Evolutionary conservation across 768 basidiomycete species (phyloP), one percentile per base, ranked within the genome.

Genomic region (Hirschioporus abietinus): DNA sequence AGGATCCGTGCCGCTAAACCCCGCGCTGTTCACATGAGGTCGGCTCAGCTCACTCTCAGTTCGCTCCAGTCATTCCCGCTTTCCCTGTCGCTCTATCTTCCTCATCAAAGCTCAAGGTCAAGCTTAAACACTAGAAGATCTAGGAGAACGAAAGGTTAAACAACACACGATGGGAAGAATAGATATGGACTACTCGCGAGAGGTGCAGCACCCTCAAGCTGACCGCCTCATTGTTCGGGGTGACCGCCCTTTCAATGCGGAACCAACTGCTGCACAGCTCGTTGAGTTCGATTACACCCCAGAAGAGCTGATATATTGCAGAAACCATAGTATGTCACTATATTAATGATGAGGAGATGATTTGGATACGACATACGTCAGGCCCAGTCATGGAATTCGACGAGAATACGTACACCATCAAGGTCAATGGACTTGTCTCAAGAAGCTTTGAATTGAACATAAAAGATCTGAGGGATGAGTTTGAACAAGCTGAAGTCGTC

Each of bases 161-260:
- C 42, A 52, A 52, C 20, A 15, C 42, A 52, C 3, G 12, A 52
- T 52, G 42, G 42, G 42, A 15, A 10, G 42, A 52, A 52, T 52
- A 10, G 74, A 72, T 67, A 84, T 83, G 82, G 80, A 82, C 72
- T 83, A 82, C 69, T 72, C 76, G 58, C 68, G 71, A 63, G 86
- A 88, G 77, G 84, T 83, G 8, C 67, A 74, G 0, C 85, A 83
- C 70, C 86, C 85, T 25, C 69, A 80, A 15, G 42, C 42, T 3
- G 42, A 52, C 20, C 74, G 79, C 10, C 79, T 88, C 30, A 69
- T 77, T 61, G 74, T 86, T 10, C 82, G 83, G 68, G 69, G 79
- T 71, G 17, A 78, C 7, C 71, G 82, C 8, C 90, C 90, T 1
- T 86, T 85, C 78, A 92, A 92, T 72, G 89, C 90, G 20, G 90